Evolutionary conservation across 2,329 filamentous ascomycete genomes (phyloP).

Genomic region (Orbilia brochopaga): DNA sequence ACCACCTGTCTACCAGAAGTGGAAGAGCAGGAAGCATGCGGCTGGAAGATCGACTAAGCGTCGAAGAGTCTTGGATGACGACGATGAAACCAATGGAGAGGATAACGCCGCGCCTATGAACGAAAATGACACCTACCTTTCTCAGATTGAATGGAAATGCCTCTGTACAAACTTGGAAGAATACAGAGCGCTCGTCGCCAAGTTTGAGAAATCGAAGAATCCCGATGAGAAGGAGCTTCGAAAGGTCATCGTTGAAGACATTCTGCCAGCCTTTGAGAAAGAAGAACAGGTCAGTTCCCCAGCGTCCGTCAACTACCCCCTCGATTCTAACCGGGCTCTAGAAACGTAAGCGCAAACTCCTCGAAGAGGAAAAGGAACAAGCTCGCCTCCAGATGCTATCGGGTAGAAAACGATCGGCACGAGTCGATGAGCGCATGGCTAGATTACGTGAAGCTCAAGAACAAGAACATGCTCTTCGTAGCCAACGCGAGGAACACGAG

Average conservation of each 20-base stretch:
- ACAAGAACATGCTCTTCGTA: constrained; percentile 65
- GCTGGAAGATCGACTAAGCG: constrained; percentile 74
- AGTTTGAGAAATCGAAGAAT: constrained; percentile 77
- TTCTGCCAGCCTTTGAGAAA: constrained; percentile 83
- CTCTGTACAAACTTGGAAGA: constrained; percentile 81
- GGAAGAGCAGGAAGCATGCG: constrained; percentile 62
- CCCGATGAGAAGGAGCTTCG: constrained; percentile 81
- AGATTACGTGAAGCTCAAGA: constrained; percentile 77
- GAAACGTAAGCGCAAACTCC: constrained; percentile 49
- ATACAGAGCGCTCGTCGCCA: constrained; percentile 72
- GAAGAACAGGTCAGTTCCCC: constrained; percentile 65
- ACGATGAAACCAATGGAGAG: constrained; percentile 52
- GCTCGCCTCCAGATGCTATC: constrained; percentile 86
- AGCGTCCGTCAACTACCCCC: not conserved
- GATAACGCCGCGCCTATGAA: constrained; percentile 58
- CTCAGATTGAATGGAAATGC: constrained; percentile 81
- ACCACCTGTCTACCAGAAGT: constrained; percentile 68
- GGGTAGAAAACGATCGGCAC: constrained; percentile 90
- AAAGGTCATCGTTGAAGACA: constrained; percentile 73
- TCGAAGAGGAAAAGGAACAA: constrained; percentile 74
- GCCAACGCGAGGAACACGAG: constrained; percentile 65
- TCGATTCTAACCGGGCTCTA: constrained; percentile 18
- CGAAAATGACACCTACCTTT: constrained; percentile 57
- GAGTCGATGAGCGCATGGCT: constrained; percentile 81
- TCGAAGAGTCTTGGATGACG: constrained; percentile 62